A percentile compares a stretch with the other conserved stretches of the same genome.
Evolutionary conservation across 257 asterid genomes (phyloP).

Genomic region (Primulina huaijiensis): DNA sequence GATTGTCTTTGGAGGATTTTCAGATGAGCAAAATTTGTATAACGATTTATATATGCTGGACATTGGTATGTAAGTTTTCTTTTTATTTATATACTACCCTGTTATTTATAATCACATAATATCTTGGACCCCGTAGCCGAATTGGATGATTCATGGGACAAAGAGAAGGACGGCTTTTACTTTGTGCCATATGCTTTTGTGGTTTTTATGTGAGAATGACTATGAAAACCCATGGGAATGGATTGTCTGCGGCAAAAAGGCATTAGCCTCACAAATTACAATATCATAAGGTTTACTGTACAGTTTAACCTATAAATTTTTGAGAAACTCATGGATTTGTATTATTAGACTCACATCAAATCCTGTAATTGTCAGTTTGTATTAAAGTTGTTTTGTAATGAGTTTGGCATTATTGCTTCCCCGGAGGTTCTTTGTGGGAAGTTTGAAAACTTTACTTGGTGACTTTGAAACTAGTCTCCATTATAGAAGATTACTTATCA

Average conservation of each 20-base stretch:
- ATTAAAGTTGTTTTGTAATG: not conserved
- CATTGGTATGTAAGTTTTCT: constrained; percentile 55
- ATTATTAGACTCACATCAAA: not conserved
- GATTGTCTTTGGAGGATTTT: constrained; percentile 93
- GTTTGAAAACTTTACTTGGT: not conserved
- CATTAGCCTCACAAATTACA: not conserved
- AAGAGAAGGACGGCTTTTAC: not conserved
- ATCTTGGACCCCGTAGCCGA: not conserved
- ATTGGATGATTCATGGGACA: constrained; percentile 4
- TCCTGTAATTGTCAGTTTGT: constrained; percentile 1
- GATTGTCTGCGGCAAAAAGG: not conserved
- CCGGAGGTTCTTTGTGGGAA: not conserved
- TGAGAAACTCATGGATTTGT: not conserved
- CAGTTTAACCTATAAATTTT: not conserved
- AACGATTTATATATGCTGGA: constrained; percentile 85
- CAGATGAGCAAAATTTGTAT: constrained; percentile 81
- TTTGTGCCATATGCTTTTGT: not conserved
- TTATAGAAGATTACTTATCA: not conserved
- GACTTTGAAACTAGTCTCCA: constrained; percentile 5
- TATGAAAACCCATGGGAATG: not conserved
- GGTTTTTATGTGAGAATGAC: not conserved
- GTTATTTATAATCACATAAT: not conserved
- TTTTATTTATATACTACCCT: not conserved
- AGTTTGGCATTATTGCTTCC: not conserved
- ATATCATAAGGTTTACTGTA: not conserved